phyloP scores from a whole-genome alignment of 2,329 filamentous ascomycete species.

The Tolypocladium tundrense region DNA sequence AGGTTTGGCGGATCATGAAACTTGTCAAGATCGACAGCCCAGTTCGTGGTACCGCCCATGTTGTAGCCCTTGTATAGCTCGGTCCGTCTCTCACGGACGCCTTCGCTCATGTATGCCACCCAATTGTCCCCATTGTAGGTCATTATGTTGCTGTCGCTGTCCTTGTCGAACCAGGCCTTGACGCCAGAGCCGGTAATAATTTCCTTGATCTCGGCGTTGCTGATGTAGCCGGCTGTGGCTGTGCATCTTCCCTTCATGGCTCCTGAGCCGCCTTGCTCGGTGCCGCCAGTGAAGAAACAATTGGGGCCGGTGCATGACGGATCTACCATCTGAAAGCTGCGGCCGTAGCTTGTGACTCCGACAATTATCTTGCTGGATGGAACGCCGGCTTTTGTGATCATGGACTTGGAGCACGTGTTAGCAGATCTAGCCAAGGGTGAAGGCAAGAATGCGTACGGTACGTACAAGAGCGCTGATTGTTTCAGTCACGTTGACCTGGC shows the following conservation, averaged over 20 bases:
- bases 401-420: conserved; percentile 4
- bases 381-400: conserved; percentile 24
- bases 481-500: conserved; percentile 25
- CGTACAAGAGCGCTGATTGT: conserved; percentile 15
- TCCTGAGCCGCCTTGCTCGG: conserved; percentile 3
- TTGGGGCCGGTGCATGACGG: conserved; percentile 8
- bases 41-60: no score
- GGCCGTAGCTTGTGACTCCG: conserved; percentile 20
- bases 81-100: no score
- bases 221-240: conserved; percentile 16
- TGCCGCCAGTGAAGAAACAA: conserved; percentile 12
- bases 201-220: conserved; percentile 18
- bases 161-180: neutral
- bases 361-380: conserved; percentile 18
- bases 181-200: conserved; percentile 6
- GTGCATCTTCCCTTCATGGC: conserved; percentile 17
- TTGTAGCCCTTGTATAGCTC: no score
- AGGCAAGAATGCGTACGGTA: no score
- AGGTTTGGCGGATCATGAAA: no score
- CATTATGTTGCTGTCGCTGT: neutral
- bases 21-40: no score
- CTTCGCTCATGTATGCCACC: no score
- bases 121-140: no score
- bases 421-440: no score
- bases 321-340: conserved; percentile 17